Conservation (phyloP, 148 eudicot species). For the Rhododendron henanense region DNA sequence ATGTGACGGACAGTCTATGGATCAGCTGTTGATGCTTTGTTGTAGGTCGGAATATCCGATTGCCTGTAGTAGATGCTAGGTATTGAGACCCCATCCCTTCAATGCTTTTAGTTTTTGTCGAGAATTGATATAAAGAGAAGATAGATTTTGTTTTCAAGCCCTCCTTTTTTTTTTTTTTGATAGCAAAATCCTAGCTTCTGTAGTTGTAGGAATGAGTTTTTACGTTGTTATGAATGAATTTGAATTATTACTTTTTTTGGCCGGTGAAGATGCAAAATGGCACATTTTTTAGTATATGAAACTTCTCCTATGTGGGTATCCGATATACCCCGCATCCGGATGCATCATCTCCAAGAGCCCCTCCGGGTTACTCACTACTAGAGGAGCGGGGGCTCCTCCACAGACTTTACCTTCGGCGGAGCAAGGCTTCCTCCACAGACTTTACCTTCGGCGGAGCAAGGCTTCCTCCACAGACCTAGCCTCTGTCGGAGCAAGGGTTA, state of each 20-base stretch:
- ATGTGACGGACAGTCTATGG: too few relatives aligned
- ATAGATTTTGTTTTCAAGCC: not conserved
- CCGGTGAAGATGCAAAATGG: not conserved
- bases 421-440: too few relatives aligned
- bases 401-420: too few relatives aligned
- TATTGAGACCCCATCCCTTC: not conserved
- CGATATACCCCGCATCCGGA: too few relatives aligned
- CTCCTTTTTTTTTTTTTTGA: not conserved
- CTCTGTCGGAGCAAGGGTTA: too few relatives aligned
- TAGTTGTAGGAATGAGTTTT: not conserved
- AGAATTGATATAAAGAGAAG: not conserved
- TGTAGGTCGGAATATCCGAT: not conserved
- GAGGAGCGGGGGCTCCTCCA: too few relatives aligned
- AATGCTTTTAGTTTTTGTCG: not conserved
- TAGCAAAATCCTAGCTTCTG: not conserved
- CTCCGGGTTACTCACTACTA: too few relatives aligned
- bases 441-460: too few relatives aligned
- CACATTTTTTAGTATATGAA: not conserved
- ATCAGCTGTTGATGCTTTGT: not conserved
- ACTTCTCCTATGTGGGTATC: not conserved
- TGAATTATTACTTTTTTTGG: not conserved
- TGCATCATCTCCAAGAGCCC: too few relatives aligned
- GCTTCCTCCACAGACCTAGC: too few relatives aligned
- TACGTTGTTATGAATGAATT: not conserved
- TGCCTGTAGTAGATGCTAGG: not conserved